A percentile compares a stretch with the other conserved stretches of the same genome.
phyloP scores from a whole-genome alignment of 2,329 filamentous ascomycete genomes.

The Calonectria crousiana region DNA sequence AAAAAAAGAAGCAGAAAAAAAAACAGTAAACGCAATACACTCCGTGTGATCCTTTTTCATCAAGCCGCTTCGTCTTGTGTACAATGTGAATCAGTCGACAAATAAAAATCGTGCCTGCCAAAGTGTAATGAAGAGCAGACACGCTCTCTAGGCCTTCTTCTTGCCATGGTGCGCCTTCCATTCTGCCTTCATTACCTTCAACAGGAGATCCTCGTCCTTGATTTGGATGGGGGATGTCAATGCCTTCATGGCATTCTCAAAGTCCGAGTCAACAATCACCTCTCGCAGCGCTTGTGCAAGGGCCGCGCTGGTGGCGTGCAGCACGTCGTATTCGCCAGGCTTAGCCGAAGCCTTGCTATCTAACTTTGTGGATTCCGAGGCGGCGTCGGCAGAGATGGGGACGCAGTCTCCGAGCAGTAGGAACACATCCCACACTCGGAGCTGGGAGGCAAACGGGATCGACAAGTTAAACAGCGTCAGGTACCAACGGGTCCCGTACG shows the following conservation, averaged over 20 bases:
- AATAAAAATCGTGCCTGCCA: conserved; percentile 31
- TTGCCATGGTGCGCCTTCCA: conserved; percentile 76
- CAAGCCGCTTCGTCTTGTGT: conserved; percentile 36
- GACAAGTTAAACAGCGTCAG: conserved; percentile 97
- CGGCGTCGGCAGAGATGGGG: conserved; percentile 22
- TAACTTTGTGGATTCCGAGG: conserved; percentile 26
- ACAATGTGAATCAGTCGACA: conserved; percentile 33
- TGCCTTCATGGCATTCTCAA: conserved; percentile 98
- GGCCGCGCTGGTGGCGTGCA: conserved; percentile 91
- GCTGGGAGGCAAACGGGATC: conserved; percentile 92
- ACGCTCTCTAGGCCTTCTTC: conserved; percentile 54
- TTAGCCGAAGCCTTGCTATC: conserved; percentile 34
- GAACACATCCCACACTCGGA: conserved; percentile 98
- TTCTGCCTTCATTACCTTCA: conserved; percentile 89
- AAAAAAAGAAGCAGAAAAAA: conserved; percentile 26
- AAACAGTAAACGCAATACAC: conserved; percentile 27
- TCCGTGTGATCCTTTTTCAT: conserved; percentile 32
- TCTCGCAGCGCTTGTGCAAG: conserved; percentile 91
- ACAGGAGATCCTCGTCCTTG: conserved; percentile 92
- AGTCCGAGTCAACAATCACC: conserved; percentile 91
- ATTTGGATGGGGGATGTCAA: conserved; percentile 94
- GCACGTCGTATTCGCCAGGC: conserved; percentile 77
- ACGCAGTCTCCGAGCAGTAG: conserved; percentile 79
- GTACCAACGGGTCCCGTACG: conserved; percentile 98
- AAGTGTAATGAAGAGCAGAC: conserved; percentile 37